Evolutionary conservation across 495 filamentous ascomycete genomes (phyloP).

Genomic region (Hyphodiscus hymeniophilus): DNA sequence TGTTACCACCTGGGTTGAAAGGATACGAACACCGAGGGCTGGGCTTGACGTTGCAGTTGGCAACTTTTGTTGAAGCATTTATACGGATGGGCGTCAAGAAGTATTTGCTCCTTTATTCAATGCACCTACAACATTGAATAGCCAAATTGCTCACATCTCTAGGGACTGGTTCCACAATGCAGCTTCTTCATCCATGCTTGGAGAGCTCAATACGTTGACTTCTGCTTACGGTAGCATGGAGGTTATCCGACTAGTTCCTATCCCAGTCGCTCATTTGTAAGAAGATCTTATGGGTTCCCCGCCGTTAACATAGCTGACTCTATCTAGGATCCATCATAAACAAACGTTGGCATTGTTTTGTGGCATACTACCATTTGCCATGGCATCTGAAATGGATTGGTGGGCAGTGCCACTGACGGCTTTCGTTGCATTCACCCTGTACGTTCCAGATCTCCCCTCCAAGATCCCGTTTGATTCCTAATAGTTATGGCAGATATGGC

Average conservation of each 20-base stretch:
- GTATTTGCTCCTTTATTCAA: conserved; percentile 1
- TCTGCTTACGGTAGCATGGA: conserved; percentile 68
- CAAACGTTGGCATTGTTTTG: conserved; percentile 68
- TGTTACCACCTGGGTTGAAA: conserved; percentile 51
- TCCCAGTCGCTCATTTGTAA: conserved; percentile 64
- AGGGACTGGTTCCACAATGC: conserved; percentile 52
- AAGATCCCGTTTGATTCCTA: neutral
- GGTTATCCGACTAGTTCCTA: conserved; percentile 62
- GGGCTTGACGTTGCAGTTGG: conserved; percentile 56
- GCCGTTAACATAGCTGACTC: neutral
- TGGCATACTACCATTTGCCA: conserved; percentile 65
- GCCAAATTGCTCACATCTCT: neutral
- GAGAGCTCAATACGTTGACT: conserved; percentile 51
- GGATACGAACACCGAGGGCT: conserved; percentile 58
- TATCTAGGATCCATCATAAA: conserved; percentile 57
- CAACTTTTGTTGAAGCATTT: conserved; percentile 60
- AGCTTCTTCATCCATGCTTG: conserved; percentile 53
- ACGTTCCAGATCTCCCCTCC: conserved; percentile 31
- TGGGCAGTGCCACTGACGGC: conserved; percentile 61
- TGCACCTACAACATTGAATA: neutral
- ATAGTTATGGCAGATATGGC: conserved; percentile 22
- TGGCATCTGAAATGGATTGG: conserved; percentile 64
- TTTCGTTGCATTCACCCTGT: conserved; percentile 61
- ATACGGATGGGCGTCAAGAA: conserved; percentile 53
- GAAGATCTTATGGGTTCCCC: conserved; percentile 23